Percentiles rank a stretch among this genome's conserved stretches.
phyloP scores from a whole-genome alignment of 2,329 filamentous ascomycete genomes.

The Ophiostoma montium region DNA sequence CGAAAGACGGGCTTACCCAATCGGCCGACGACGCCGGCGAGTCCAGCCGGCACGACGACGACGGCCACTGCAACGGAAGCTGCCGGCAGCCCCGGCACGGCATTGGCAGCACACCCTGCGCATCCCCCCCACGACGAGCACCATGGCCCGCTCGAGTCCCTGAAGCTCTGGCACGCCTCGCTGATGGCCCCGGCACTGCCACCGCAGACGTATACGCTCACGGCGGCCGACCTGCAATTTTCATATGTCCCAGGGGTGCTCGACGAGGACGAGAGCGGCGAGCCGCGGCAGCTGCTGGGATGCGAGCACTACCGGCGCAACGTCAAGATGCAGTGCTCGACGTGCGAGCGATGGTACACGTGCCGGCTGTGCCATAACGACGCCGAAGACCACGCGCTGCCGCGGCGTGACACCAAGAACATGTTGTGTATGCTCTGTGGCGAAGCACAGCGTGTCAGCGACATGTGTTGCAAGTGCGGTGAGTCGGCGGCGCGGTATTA shows the following conservation, averaged over 20 bases:
- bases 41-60: constrained; percentile 5
- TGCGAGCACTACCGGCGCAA: constrained; percentile 92
- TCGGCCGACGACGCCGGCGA: constrained; percentile 16
- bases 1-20: constrained; percentile 15
- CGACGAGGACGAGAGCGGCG: constrained; percentile 24
- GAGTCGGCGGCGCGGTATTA: constrained; percentile 77
- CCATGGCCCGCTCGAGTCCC: constrained; percentile 32
- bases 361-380: constrained; percentile 91
- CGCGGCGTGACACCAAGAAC: constrained; percentile 72
- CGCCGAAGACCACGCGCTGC: constrained; percentile 61
- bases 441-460: constrained; percentile 67
- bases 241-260: constrained; percentile 39
- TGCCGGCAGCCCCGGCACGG: constrained; percentile 22
- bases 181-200: constrained; percentile 20
- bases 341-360: constrained; percentile 84
- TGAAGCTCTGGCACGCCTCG: constrained; percentile 43
- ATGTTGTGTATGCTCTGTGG: constrained; percentile 97
- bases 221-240: constrained; percentile 48
- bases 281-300: constrained; percentile 38
- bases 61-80: constrained; percentile 20
- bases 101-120: background rate
- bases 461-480: constrained; percentile 65
- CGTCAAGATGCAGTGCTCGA: constrained; percentile 86
- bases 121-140: background rate
- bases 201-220: constrained; percentile 32